A percentile compares a stretch with the other conserved stretches of the same genome.
Evolutionary conservation across 805 yeast genomes (phyloP).

Genomic region (Cyberlindnera mississippiensis): DNA sequence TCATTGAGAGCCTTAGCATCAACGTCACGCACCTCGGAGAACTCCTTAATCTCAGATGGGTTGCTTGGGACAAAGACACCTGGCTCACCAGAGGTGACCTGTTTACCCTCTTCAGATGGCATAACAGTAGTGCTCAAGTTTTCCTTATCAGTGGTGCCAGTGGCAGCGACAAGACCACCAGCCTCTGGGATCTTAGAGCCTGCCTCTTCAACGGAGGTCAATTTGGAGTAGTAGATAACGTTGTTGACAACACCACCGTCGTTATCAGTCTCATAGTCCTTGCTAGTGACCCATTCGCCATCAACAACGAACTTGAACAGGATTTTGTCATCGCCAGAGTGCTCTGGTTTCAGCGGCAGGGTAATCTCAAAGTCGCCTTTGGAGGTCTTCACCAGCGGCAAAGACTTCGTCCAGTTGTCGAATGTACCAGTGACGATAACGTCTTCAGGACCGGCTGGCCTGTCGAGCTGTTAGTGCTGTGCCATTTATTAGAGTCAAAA

Average conservation of each 20-base stretch:
- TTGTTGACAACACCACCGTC: constrained; percentile 36
- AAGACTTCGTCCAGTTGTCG: constrained; percentile 61
- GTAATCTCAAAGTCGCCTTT: constrained; percentile 60
- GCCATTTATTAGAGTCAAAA: no score
- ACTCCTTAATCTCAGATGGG: constrained; percentile 54
- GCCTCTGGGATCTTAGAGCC: constrained; percentile 40
- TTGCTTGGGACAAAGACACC: constrained; percentile 62
- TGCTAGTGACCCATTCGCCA: constrained; percentile 54
- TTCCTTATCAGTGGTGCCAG: constrained; percentile 23
- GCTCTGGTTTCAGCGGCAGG: constrained; percentile 46
- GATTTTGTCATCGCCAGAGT: constrained; percentile 34
- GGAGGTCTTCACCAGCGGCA: constrained; percentile 55
- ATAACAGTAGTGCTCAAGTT: constrained; percentile 31
- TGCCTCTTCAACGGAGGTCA: constrained; percentile 14
- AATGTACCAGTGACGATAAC: constrained; percentile 71
- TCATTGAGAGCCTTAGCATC: constrained; percentile 48
- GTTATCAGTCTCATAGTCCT: constrained; percentile 41
- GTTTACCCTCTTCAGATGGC: constrained; percentile 39
- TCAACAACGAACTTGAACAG: constrained; percentile 62
- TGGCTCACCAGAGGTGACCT: constrained; percentile 57
- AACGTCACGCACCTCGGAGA: constrained; percentile 44
- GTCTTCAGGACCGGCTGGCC: constrained; percentile 50
- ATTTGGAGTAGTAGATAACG: constrained; percentile 27
- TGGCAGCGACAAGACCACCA: constrained; percentile 40
- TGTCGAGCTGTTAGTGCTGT: no score